Evolutionary conservation across 2,329 filamentous ascomycete species (phyloP).

Genomic region (Lecanicillium sp.): DNA sequence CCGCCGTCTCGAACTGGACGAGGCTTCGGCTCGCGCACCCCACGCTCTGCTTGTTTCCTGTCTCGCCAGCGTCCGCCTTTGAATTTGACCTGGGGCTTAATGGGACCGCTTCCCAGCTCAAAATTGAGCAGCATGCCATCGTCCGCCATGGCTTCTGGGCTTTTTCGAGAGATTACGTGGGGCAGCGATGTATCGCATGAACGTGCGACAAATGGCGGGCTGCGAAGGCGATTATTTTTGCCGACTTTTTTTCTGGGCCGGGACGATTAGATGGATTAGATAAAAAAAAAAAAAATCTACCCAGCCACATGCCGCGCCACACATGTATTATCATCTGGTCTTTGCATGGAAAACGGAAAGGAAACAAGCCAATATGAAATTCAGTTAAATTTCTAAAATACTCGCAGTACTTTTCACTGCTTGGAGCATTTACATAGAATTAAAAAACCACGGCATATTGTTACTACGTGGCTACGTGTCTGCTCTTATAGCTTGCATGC

Average conservation of each 20-base stretch:
- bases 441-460: too few relatives aligned
- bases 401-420: too few relatives aligned
- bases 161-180: background rate
- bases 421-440: too few relatives aligned
- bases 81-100: conserved; percentile 57
- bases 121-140: conserved; percentile 95
- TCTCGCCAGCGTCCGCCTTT: conserved; percentile 94
- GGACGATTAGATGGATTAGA: conserved; percentile 7
- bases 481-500: too few relatives aligned
- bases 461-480: too few relatives aligned
- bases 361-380: too few relatives aligned
- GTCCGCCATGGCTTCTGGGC: conserved; percentile 61
- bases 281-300: conserved; percentile 6
- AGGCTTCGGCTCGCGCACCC: conserved; percentile 17
- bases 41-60: conserved; percentile 57
- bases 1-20: conserved; percentile 15
- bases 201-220: conserved; percentile 3
- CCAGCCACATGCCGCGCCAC: conserved; percentile 2
- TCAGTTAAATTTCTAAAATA: too few relatives aligned
- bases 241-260: conserved; percentile 8
- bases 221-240: conserved; percentile 5
- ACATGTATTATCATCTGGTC: too few relatives aligned
- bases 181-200: background rate
- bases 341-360: too few relatives aligned
- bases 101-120: conserved; percentile 59